Conservation (phyloP, 345 rosid species). For the Mangifera indica region DNA sequence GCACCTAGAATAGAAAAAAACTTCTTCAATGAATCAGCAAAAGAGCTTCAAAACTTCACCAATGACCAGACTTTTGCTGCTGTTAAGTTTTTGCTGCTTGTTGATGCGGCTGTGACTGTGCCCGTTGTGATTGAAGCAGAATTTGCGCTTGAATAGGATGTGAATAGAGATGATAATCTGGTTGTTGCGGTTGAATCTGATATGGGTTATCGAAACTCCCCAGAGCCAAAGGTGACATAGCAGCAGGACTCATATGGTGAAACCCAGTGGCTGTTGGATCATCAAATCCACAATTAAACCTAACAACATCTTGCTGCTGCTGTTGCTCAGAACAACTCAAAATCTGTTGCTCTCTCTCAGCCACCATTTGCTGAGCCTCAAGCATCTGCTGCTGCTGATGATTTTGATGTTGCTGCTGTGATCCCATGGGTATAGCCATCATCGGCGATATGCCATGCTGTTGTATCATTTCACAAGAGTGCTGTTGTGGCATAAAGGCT, state of each 20-base stretch:
- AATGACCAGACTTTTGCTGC: constrained; percentile 50
- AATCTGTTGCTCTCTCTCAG: constrained; percentile 63
- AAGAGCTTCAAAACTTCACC: constrained; percentile 28
- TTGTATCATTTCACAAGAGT: constrained; percentile 27
- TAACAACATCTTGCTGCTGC: constrained; percentile 46
- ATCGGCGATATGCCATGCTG: constrained; percentile 39
- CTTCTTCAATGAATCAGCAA: constrained; percentile 8
- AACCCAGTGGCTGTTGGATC: constrained; percentile 35
- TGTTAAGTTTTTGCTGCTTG: constrained; percentile 38
- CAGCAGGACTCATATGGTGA: constrained; percentile 32
- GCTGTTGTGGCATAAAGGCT: constrained; percentile 32
- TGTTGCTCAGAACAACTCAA: constrained; percentile 47
- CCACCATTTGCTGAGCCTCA: constrained; percentile 60
- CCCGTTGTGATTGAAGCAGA: constrained; percentile 50
- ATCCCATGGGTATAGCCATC: constrained; percentile 47
- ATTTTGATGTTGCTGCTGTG: constrained; percentile 34
- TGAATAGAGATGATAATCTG: constrained; percentile 26
- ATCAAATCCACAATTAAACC: constrained; percentile 42
- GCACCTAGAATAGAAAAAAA: constrained; percentile 31
- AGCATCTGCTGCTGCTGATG: constrained; percentile 48
- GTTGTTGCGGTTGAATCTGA: constrained; percentile 43
- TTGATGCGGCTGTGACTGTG: constrained; percentile 31
- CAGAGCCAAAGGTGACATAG: constrained; percentile 51
- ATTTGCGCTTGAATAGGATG: constrained; percentile 49
- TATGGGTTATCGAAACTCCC: constrained; percentile 54